Percentiles rank a stretch among this genome's conserved stretches.
phyloP scores from a whole-genome alignment of 306 rosid species.

The Adenanthera pavonina region DNA sequence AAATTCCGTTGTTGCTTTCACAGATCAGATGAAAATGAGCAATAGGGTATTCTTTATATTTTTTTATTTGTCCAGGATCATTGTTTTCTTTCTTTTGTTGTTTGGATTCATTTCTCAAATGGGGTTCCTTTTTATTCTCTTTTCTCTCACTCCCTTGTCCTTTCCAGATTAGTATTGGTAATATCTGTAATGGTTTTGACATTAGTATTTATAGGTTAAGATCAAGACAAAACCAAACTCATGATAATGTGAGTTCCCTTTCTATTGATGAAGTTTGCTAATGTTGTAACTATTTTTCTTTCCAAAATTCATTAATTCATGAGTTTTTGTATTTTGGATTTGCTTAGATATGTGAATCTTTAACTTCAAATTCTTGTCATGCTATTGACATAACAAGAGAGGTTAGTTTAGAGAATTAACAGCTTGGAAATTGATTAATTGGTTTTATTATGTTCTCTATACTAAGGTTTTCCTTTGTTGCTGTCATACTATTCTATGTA shows the following conservation, averaged over 20 bases:
- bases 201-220: too few relatives aligned
- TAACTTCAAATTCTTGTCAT: constrained; percentile 91
- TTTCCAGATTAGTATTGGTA: too few relatives aligned
- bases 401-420: constrained; percentile 54
- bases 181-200: too few relatives aligned
- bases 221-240: too few relatives aligned
- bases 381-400: constrained; percentile 93
- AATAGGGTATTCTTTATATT: too few relatives aligned
- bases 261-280: constrained; percentile 23
- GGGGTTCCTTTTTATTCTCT: too few relatives aligned
- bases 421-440: constrained; percentile 24
- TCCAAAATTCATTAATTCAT: constrained; percentile 6
- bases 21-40: too few relatives aligned
- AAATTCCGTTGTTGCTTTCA: too few relatives aligned
- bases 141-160: too few relatives aligned
- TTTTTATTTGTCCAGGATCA: too few relatives aligned
- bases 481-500: constrained; percentile 36
- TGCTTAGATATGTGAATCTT: constrained; percentile 81
- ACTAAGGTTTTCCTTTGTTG: constrained; percentile 26
- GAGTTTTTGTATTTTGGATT: constrained; percentile 3
- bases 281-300: constrained; percentile 24
- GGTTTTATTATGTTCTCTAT: constrained; percentile 4
- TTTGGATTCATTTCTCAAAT: too few relatives aligned
- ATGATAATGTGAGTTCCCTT: constrained; percentile 58
- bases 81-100: too few relatives aligned